Evolutionary conservation across 768 basidiomycete genomes (phyloP).

Genomic region (Leccinum imitatum): DNA sequence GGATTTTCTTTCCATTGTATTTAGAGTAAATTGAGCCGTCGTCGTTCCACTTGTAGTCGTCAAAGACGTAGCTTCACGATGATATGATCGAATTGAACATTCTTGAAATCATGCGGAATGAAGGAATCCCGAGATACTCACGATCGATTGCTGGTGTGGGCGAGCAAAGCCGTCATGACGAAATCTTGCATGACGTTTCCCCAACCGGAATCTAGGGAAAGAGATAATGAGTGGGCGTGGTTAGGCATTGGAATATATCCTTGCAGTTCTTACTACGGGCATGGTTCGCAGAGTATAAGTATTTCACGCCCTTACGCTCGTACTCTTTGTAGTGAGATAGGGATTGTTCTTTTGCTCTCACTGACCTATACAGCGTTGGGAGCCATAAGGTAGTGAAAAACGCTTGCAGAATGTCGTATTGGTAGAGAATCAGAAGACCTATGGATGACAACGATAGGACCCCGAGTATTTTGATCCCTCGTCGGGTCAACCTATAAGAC

Average conservation of each 20-base stretch:
- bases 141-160: slow-evolving; percentile 36
- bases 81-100: slow-evolving; percentile 5
- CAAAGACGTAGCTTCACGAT: slow-evolving; percentile 40
- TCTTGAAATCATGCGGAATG: neutral
- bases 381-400: slow-evolving; percentile 1
- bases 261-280: slow-evolving; percentile 29
- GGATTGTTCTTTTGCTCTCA: slow-evolving; percentile 37
- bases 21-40: slow-evolving; percentile 36
- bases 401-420: slow-evolving; percentile 1
- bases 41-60: slow-evolving; percentile 44
- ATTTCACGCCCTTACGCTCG: slow-evolving; percentile 37
- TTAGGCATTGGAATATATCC: neutral
- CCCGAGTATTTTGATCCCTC: slow-evolving; percentile 19
- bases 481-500: slow-evolving; percentile 24
- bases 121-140: slow-evolving; percentile 14
- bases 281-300: slow-evolving; percentile 50
- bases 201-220: slow-evolving; percentile 36
- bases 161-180: slow-evolving; percentile 36
- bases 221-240: neutral
- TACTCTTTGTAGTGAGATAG: slow-evolving; percentile 43
- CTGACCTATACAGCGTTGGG: slow-evolving; percentile 44
- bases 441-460: slow-evolving; percentile 6
- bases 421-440: slow-evolving; percentile 11
- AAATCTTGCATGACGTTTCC: slow-evolving; percentile 44
- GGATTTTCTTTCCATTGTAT: slow-evolving; percentile 37